A percentile compares a stretch with the other conserved stretches of the same genome.
Evolutionary conservation across 2,329 filamentous ascomycete species (phyloP).

Genomic region (Cladosporium sp.): DNA sequence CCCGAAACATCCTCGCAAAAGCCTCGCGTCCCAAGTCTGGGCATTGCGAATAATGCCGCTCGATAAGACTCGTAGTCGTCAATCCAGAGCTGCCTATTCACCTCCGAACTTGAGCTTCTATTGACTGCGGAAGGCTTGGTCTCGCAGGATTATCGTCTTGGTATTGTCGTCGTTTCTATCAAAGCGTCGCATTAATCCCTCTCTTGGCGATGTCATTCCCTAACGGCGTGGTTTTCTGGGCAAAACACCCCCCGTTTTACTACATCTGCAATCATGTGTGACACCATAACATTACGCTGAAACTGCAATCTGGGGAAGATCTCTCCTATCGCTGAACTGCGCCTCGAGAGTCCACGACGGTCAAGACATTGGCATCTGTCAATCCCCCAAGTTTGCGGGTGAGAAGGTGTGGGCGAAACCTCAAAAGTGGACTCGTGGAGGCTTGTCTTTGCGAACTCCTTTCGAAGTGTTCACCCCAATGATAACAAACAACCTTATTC

Average conservation of each 20-base stretch:
- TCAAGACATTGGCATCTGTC: constrained; percentile 6
- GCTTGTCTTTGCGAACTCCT: not conserved
- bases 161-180: constrained; percentile 1
- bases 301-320: not conserved
- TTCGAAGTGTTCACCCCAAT: not conserved
- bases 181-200: not conserved
- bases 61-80: not conserved
- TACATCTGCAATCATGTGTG: not conserved
- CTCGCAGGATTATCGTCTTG: constrained; percentile 7
- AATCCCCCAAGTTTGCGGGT: not conserved
- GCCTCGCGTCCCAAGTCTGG: constrained; percentile 1
- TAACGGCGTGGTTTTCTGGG: constrained; percentile 4
- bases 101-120: constrained; percentile 6
- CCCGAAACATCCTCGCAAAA: no score
- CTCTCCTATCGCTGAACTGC: not conserved
- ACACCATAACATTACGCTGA: constrained; percentile 8
- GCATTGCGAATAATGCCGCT: constrained; percentile 5
- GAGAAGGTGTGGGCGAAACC: not conserved
- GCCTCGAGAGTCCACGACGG: constrained; percentile 2
- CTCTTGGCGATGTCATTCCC: constrained; percentile 10
- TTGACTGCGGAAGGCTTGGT: constrained; percentile 3
- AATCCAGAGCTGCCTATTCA: constrained; percentile 1
- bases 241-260: not conserved
- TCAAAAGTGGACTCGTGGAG: not conserved
- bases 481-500: not conserved